These are phyloP conservation scores for Nicotiana rustica DNA, from an alignment of 305 asterid genomes.

Conservation along the genomic window DNA sequence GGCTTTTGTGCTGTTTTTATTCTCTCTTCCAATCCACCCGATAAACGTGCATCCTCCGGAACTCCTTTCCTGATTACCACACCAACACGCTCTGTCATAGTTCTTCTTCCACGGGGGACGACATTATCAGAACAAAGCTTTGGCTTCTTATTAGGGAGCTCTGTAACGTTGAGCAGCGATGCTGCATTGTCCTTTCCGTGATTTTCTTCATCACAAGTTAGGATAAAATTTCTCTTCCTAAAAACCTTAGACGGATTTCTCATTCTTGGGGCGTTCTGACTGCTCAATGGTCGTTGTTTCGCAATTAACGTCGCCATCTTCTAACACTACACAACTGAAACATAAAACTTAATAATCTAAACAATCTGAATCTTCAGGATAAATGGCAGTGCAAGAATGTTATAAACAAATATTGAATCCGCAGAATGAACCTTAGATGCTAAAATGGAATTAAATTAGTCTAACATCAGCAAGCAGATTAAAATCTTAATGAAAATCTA, in stretches of 20 bases:
- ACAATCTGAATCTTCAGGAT: conserved; percentile 21
- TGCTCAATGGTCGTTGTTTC: conserved; percentile 46
- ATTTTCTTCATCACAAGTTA: conserved; percentile 54
- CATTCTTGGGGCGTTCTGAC: conserved; percentile 39
- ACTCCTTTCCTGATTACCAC: conserved; percentile 33
- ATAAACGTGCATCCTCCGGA: conserved; percentile 2
- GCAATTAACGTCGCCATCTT: conserved; percentile 51
- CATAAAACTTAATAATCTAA: conserved; percentile 15
- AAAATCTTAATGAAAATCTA: background rate
- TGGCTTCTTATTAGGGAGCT: conserved; percentile 38
- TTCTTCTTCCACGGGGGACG: conserved; percentile 34
- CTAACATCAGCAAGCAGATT: background rate
- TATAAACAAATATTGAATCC: conserved; percentile 1
- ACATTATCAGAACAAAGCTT: conserved; percentile 31
- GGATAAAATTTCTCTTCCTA: conserved; percentile 50
- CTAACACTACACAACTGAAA: conserved; percentile 35
- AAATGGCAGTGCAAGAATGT: conserved; percentile 9
- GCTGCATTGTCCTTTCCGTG: conserved; percentile 39
- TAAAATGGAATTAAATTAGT: background rate
- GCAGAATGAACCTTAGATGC: background rate
- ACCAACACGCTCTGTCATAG: conserved; percentile 32
- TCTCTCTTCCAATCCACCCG: conserved; percentile 5
- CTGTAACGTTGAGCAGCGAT: conserved; percentile 32
- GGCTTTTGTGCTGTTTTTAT: background rate
- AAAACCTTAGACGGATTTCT: conserved; percentile 38